Conservation (phyloP, 805 yeast genomes). For the Metschnikowia koreensis region DNA sequence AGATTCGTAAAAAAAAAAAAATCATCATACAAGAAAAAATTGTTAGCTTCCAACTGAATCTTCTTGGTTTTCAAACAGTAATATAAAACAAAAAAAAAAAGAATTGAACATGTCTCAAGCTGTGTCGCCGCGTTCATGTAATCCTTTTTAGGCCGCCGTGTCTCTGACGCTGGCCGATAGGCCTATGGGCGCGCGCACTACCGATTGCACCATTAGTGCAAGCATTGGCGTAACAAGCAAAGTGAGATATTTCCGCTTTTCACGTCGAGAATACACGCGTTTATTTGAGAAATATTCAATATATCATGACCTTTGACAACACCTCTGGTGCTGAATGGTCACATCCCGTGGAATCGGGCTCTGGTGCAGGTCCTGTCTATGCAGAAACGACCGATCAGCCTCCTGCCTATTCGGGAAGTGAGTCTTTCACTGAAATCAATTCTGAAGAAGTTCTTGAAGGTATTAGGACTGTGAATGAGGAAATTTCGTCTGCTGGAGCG, state of each 20-base stretch:
- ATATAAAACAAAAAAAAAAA: no score
- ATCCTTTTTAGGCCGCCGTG: not conserved
- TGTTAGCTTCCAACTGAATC: no score
- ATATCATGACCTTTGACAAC: not conserved
- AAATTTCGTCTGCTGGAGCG: not conserved
- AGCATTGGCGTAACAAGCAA: not conserved
- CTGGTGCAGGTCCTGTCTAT: not conserved
- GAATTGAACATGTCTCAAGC: no score
- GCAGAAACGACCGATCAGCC: not conserved
- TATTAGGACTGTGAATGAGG: not conserved
- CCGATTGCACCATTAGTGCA: constrained; percentile 1
- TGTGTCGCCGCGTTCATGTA: no score
- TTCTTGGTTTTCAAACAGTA: no score
- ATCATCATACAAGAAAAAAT: no score
- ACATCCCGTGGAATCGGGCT: not conserved
- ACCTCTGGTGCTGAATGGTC: not conserved
- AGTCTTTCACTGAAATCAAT: not conserved
- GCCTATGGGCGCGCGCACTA: not conserved
- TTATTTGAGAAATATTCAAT: not conserved
- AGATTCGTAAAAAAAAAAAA: no score
- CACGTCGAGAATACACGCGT: constrained; percentile 1
- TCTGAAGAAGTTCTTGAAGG: not conserved
- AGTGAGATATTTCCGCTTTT: not conserved
- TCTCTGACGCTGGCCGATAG: not conserved
- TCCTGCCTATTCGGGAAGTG: constrained; percentile 2